A percentile compares a stretch with the other conserved stretches of the same genome.
These are phyloP conservation scores for Peronospora farinosa DNA, from an alignment of 352 stramenopile species.

Conservation along the genomic window DNA sequence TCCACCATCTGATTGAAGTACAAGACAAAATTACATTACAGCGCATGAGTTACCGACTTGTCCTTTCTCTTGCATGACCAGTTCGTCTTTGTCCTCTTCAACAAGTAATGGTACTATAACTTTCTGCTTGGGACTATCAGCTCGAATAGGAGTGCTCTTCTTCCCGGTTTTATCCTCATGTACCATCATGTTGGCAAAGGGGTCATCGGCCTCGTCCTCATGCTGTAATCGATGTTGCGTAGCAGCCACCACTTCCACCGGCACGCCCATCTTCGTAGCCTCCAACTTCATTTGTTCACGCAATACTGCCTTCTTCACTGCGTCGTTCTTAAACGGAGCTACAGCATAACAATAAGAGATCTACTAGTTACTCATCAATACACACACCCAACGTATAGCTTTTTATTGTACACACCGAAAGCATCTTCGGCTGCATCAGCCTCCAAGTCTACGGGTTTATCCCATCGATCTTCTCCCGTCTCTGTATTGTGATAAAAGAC, in stretches of 20 bases:
- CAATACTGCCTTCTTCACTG: constrained; percentile 72
- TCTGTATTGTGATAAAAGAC: constrained; percentile 84
- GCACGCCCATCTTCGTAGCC: constrained; percentile 59
- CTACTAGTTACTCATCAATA: not conserved
- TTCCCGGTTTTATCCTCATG: constrained; percentile 3
- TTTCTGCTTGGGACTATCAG: constrained; percentile 7
- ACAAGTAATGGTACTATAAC: not conserved
- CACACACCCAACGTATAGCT: not conserved
- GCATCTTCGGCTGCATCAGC: constrained; percentile 49
- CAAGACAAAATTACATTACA: constrained; percentile 22
- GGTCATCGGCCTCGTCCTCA: constrained; percentile 29
- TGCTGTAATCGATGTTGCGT: constrained; percentile 37
- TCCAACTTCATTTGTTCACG: constrained; percentile 71
- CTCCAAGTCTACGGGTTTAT: constrained; percentile 59
- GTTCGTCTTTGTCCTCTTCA: constrained; percentile 8
- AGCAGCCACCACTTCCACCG: constrained; percentile 46
- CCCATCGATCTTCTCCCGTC: constrained; percentile 74
- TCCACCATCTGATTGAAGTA: constrained; percentile 11
- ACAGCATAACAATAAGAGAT: constrained; percentile 5
- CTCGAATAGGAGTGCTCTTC: not conserved
- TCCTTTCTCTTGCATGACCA: not conserved
- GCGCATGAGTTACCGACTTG: constrained; percentile 11
- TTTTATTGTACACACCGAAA: constrained; percentile 39
- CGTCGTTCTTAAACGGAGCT: constrained; percentile 82
- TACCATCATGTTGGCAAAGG: constrained; percentile 17